Evolutionary conservation across 2,329 filamentous ascomycete genomes (phyloP).

Genomic region (Cladosporium velox): DNA sequence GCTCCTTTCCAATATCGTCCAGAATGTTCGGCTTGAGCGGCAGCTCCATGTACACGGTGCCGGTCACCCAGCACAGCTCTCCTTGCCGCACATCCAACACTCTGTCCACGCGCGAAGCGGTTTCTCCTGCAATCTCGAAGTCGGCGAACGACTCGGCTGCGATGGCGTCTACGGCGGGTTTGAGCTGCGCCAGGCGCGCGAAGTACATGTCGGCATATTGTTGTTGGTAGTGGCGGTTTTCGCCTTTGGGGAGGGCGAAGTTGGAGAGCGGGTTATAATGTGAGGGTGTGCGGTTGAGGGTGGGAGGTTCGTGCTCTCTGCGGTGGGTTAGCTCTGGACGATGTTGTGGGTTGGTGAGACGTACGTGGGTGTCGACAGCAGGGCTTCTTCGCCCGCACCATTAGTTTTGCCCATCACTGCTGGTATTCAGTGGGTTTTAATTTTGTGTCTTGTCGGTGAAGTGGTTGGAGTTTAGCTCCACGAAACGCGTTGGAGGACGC

Average conservation of each 20-base stretch:
- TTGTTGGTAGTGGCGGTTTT: conserved; percentile 75
- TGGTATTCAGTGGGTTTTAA: background rate
- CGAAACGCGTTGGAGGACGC: conserved; percentile 1
- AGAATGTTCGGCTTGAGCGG: conserved; percentile 92
- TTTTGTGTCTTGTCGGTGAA: conserved; percentile 6
- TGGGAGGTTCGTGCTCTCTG: conserved; percentile 41
- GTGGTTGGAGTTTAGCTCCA: background rate
- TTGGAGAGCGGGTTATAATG: conserved; percentile 74
- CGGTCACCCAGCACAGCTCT: conserved; percentile 90
- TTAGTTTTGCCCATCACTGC: conserved; percentile 27
- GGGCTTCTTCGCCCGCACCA: conserved; percentile 25
- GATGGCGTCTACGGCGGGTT: conserved; percentile 74
- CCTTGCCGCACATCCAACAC: conserved; percentile 96
- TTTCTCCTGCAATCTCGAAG: conserved; percentile 74
- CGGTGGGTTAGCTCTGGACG: background rate
- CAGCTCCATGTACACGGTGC: conserved; percentile 98
- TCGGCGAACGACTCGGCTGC: conserved; percentile 76
- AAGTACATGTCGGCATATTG: conserved; percentile 99
- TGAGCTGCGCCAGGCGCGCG: conserved; percentile 81
- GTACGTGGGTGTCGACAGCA: conserved; percentile 28
- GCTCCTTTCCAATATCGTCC: conserved; percentile 92
- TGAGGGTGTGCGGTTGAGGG: conserved; percentile 57
- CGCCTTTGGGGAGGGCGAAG: conserved; percentile 69
- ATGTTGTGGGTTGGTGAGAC: background rate
- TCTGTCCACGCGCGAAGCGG: conserved; percentile 74